phyloP scores from a whole-genome alignment of 495 filamentous ascomycete genomes.

The Niebla homalea region DNA sequence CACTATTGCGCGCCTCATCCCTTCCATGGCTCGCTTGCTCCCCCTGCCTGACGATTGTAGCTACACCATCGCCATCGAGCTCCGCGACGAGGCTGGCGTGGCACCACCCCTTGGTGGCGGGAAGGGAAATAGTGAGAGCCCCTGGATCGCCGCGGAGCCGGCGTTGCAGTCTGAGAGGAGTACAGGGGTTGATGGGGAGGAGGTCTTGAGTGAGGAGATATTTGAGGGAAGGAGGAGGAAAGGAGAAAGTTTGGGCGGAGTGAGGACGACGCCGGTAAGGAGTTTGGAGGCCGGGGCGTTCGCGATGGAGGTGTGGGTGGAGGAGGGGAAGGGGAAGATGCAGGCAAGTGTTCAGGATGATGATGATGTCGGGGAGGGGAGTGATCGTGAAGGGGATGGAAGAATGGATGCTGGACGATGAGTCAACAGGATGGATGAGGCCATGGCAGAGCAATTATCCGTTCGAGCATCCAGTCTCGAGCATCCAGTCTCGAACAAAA shows the following conservation, averaged over 20 bases:
- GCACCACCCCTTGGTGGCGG: slow-evolving; percentile 58
- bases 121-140: slow-evolving; percentile 22
- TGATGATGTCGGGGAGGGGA: background rate
- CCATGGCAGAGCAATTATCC: too few relatives aligned
- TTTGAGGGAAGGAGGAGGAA: slow-evolving; percentile 16
- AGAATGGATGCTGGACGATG: background rate
- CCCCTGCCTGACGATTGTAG: slow-evolving; percentile 63
- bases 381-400: background rate
- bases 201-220: slow-evolving; percentile 22
- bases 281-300: slow-evolving; percentile 41
- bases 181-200: slow-evolving; percentile 5
- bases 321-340: slow-evolving; percentile 43
- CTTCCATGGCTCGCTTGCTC: slow-evolving; percentile 43
- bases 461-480: too few relatives aligned
- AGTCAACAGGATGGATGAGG: too few relatives aligned
- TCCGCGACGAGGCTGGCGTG: slow-evolving; percentile 58
- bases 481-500: too few relatives aligned
- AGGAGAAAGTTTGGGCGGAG: slow-evolving; percentile 21
- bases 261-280: slow-evolving; percentile 36
- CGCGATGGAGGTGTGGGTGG: slow-evolving; percentile 41
- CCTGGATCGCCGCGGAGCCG: slow-evolving; percentile 42
- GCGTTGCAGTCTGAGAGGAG: slow-evolving; percentile 19
- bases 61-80: slow-evolving; percentile 77
- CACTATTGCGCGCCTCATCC: slow-evolving; percentile 35
- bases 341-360: slow-evolving; percentile 13